Base-by-base conservation (phyloP, 345 rosid genomes). In the Murraya koenigii region DNA sequence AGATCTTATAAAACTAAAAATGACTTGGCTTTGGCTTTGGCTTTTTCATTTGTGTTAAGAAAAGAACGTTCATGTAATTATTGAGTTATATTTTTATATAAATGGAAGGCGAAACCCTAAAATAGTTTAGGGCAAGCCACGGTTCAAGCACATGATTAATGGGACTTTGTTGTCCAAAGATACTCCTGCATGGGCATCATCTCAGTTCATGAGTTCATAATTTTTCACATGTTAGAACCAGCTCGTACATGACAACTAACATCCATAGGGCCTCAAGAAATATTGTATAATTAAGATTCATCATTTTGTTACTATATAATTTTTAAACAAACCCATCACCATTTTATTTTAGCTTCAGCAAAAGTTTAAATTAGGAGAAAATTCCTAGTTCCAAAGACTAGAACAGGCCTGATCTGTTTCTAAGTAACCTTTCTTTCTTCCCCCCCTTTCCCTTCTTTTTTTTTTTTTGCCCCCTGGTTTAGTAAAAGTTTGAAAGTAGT, bases 1-100 rank as follows among this genome's bases (percentile, higher is more conserved):
- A 79, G 56, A 79, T 49, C 35, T 71, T 64, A 28, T 22, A 38
- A 39, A 26, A 49, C 81, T 4, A 13, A 66, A 39, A 22, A 59
- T 56, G 6, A 56, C 33, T 10, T 35, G 15, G 13, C 36, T 33
- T 10, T 9, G 7, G 2, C 25, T 49, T 4, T 44, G 8, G n/a
- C n/a, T n/a, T n/a, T n/a, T n/a, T 38, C 39, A 17, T 49, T 49
- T 49, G 22, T 5, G 20, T n/a, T 5, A 49, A 49, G 55, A 49
- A 17, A 61, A 61, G 35, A 25, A 61, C 28, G 66, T 61, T 61
- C 7, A 1, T 49, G 20, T 17, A 14, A 15, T 49, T 49, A 49
- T 49, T 49, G 61, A 61, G 11, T 28, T 5, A 23, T 28, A 28
- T 63, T 26, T 63, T 25, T 26, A 63, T 26, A 15, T 32, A 32